Evolutionary conservation across 1,284 basidiomycete genomes (phyloP), one percentile per base, ranked within the genome.

Genomic region (Serendipita sp.): DNA sequence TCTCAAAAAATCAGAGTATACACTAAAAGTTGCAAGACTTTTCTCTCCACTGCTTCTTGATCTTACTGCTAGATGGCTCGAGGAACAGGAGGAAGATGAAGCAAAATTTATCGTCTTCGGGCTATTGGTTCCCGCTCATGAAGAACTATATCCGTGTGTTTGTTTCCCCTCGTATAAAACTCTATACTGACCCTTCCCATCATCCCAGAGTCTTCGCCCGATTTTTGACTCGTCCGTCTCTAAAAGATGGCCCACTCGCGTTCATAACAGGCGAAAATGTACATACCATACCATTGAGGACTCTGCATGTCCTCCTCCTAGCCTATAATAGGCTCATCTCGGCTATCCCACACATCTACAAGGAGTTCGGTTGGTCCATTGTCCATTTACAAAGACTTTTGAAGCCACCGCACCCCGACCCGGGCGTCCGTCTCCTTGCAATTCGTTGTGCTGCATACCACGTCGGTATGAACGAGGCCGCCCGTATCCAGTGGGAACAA

Each of bases 301-400:
- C 77, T 15, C 73, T 91, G 3, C 88, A 93, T 43, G 75, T 77
- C 30, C 72, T 88, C 0, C 79, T 95, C 13, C 77, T 94, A 47
- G 81, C 87, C 1, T 90, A 92, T 70, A 88, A 88, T 69, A 85
- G 92, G 43, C 79, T 94, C 45, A 76, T 93, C 12, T 78, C 79
- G 67, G 82, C 83, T 49, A 91, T 91, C 70, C 82, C 84, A 12
- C 74, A 80, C 63, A 77, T 93, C 8, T 84, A 88, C 1, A 66
- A 71, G 10, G 74, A 80, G 15, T 73, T 84, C n/a, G 69, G 74
- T 55, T 93, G 91, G 90, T 76, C 89, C 0, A 70, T 83, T 26
- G 73, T 77, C 0, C 79, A 82, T 12, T 76, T 91, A 22, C 79
- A 80, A 6, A 71, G 71, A 61, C 73, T 91, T 17, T 79, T 87